Evolutionary conservation across 306 rosid genomes (phyloP), one percentile per base, ranked within the genome.

Genomic region (Macrotyloma uniflorum): DNA sequence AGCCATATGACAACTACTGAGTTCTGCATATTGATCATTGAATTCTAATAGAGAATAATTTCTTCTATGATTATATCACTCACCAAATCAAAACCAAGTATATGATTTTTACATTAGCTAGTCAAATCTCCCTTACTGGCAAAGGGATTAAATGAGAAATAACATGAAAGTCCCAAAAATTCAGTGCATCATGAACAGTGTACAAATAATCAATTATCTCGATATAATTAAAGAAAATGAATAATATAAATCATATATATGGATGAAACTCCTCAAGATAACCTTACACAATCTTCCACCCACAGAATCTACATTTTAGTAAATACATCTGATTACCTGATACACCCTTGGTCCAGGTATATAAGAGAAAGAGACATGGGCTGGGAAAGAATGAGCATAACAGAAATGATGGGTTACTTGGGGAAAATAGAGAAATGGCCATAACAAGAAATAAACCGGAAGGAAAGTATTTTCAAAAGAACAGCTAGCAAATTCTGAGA

Each of bases 141-240:
- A 53, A 45, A 22, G 28, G 35, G n/a, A 33, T 74, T 73, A 50
- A 28, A 50, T 35, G 76, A 23, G 16, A 58, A 26, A 65, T 33
- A 40, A 66, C 26, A 72, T 36, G 66, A 58, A 28, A 36, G 43
- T 18, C 50, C 35, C 77, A 40, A 83, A 83, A 67, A 68, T 50
- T 57, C 24, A 74, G 22, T 65, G 53, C 62, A 82, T 26, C 16
- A 40, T 42, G 62, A 51, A 46, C 24, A 11, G 42, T 2, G 8
- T 36, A 36, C 10, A 36, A 36, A 67, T 58, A 32, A 74, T 68
- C 68, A 35, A 20, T 74, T 50, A 58, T 49, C 72, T 45, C 69
- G 19, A 7, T 75, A 35, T 43, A 35, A 66, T n/a, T 18, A 22
- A 78, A 70, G 43, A 45, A 67, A 63, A 33, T 35, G 65, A 57